Evolutionary conservation across 805 yeast species (phyloP).

Genomic region (Yarrowia hollandica): DNA sequence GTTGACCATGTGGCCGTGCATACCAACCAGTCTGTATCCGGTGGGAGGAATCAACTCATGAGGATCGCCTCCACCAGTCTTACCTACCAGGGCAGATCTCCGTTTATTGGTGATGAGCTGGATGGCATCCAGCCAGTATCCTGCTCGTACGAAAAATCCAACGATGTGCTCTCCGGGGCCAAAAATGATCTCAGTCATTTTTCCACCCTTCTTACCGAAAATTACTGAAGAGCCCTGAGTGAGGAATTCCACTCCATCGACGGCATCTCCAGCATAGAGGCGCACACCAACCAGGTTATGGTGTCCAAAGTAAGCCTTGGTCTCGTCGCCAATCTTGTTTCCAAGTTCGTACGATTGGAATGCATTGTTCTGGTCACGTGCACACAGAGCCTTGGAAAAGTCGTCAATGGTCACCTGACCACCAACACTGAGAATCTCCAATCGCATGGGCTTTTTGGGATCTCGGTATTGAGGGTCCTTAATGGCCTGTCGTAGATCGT

Average conservation of each 20-base stretch:
- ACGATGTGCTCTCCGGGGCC: conserved; percentile 58
- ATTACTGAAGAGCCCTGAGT: conserved; percentile 36
- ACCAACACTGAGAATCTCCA: conserved; percentile 60
- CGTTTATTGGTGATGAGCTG: conserved; percentile 58
- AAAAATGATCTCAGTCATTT: conserved; percentile 52
- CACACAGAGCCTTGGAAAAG: conserved; percentile 46
- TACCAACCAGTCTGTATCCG: conserved; percentile 62
- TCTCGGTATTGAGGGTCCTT: conserved; percentile 40
- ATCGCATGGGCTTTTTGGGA: conserved; percentile 45
- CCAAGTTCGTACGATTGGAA: conserved; percentile 34
- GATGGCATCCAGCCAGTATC: conserved; percentile 88
- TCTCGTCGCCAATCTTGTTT: conserved; percentile 37
- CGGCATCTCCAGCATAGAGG: conserved; percentile 70
- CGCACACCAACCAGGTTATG: conserved; percentile 51
- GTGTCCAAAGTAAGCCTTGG: conserved; percentile 38
- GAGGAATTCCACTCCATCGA: conserved; percentile 75
- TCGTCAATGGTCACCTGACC: conserved; percentile 58
- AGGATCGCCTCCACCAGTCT: conserved; percentile 63
- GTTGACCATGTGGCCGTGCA: conserved; percentile 63
- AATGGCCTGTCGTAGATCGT: conserved; percentile 47
- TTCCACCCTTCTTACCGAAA: conserved; percentile 45
- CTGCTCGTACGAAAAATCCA: conserved; percentile 66
- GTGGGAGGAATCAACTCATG: conserved; percentile 63
- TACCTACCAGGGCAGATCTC: conserved; percentile 60
- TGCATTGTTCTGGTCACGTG: conserved; percentile 12